These are phyloP conservation scores for Aciculosporium take DNA, from an alignment of 2,329 filamentous ascomycete species.

Conservation along the genomic window DNA sequence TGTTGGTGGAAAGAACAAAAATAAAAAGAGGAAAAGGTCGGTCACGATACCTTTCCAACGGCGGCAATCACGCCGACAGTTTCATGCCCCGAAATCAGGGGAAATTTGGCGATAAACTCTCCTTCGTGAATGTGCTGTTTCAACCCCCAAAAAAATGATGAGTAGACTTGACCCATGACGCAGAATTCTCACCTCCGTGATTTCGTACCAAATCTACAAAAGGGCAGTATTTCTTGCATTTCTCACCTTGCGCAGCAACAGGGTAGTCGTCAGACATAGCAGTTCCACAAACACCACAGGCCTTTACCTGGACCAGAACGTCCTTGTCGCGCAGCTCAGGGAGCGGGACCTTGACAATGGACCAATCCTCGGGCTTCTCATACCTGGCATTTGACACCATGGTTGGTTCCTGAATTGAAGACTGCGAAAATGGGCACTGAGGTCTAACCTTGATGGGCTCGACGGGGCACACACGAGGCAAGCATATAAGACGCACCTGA, in stretches of 20 bases:
- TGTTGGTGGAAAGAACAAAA: too few species aligned
- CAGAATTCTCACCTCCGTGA: background rate
- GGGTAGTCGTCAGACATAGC: constrained; percentile 22
- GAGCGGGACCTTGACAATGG: constrained; percentile 47
- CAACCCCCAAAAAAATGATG: background rate
- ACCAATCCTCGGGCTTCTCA: constrained; percentile 46
- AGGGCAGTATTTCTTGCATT: constrained; percentile 9
- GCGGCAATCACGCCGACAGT: constrained; percentile 51
- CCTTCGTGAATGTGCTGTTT: constrained; percentile 48
- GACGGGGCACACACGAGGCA: background rate
- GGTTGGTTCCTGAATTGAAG: background rate
- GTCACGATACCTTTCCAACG: constrained; percentile 26
- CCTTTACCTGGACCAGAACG: constrained; percentile 52
- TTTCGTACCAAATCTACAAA: constrained; percentile 21
- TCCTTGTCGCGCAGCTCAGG: constrained; percentile 45
- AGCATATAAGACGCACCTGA: constrained; percentile 31
- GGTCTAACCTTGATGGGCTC: constrained; percentile 12
- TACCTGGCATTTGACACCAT: constrained; percentile 25
- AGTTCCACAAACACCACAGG: constrained; percentile 48
- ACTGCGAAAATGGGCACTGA: background rate
- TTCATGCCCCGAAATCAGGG: constrained; percentile 54
- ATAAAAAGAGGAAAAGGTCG: too few species aligned
- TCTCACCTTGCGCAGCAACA: constrained; percentile 2
- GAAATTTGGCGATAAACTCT: constrained; percentile 51
- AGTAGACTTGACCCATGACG: background rate